Evolutionary conservation across 805 yeast species (phyloP).

Genomic region (Brettanomyces custersianus): DNA sequence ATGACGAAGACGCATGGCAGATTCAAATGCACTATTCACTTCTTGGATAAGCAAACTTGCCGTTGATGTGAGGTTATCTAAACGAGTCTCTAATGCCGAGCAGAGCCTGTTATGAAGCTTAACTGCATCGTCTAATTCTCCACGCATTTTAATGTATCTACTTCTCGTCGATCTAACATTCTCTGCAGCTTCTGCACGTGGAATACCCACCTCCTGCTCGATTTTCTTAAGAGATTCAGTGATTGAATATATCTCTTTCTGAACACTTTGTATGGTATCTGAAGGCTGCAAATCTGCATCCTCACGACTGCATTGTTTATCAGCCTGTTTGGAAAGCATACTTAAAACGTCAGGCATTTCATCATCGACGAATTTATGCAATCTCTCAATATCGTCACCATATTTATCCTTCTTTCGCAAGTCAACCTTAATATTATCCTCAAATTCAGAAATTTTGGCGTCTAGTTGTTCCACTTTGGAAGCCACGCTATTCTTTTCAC

Average conservation of each 20-base stretch:
- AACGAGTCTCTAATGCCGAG: slow-evolving; percentile 34
- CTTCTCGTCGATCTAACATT: slow-evolving; percentile 37
- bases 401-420: background rate
- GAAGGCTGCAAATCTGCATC: slow-evolving; percentile 32
- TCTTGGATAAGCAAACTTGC: slow-evolving; percentile 33
- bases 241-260: slow-evolving; percentile 37
- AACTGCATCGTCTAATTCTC: slow-evolving; percentile 28
- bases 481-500: slow-evolving; percentile 5
- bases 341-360: slow-evolving; percentile 21
- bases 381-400: slow-evolving; percentile 13
- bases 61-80: slow-evolving; percentile 32
- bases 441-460: slow-evolving; percentile 14
- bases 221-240: slow-evolving; percentile 40
- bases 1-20: slow-evolving; percentile 55
- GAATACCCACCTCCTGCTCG: slow-evolving; percentile 43
- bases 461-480: slow-evolving; percentile 13
- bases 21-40: slow-evolving; percentile 49
- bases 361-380: slow-evolving; percentile 18
- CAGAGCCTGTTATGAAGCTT: slow-evolving; percentile 21
- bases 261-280: slow-evolving; percentile 39
- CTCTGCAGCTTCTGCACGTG: slow-evolving; percentile 45
- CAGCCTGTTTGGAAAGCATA: slow-evolving; percentile 22
- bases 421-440: slow-evolving; percentile 1
- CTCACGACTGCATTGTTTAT: slow-evolving; percentile 36
- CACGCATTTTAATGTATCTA: slow-evolving; percentile 28